Evolutionary conservation across 2,329 filamentous ascomycete species (phyloP).

Genomic region (Paramyrothecium sp.): DNA sequence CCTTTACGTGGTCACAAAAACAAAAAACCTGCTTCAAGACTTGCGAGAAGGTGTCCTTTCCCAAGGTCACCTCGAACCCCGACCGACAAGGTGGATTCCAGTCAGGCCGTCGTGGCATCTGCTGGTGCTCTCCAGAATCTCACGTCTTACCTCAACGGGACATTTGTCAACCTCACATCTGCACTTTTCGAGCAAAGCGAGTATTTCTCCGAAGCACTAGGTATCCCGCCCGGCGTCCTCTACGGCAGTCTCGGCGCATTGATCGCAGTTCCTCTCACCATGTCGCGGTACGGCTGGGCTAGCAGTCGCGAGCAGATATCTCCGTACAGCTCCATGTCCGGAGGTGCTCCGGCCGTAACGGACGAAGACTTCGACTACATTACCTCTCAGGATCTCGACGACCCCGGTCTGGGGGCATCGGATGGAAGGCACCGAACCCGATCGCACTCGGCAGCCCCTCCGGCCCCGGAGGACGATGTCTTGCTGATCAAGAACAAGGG

Average conservation of each 20-base stretch:
- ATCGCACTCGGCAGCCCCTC: constrained; percentile 28
- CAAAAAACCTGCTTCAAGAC: neutral
- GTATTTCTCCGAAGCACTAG: constrained; percentile 50
- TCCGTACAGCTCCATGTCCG: constrained; percentile 47
- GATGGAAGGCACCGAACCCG: constrained; percentile 40
- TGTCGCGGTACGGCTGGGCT: constrained; percentile 55
- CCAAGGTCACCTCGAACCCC: constrained; percentile 30
- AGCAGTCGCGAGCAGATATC: constrained; percentile 45
- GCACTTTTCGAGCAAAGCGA: constrained; percentile 47
- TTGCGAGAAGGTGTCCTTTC: constrained; percentile 30
- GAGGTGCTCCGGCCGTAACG: constrained; percentile 60
- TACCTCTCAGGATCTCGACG: constrained; percentile 69
- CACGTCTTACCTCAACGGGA: constrained; percentile 56
- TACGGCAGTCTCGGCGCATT: constrained; percentile 51
- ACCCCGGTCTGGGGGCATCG: constrained; percentile 32
- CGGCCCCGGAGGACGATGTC: constrained; percentile 62
- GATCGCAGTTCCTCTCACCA: constrained; percentile 48
- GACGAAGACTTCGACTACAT: constrained; percentile 82
- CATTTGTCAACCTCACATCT: constrained; percentile 46
- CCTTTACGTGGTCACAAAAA: neutral
- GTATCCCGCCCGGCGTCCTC: constrained; percentile 45
- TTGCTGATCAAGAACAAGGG: constrained; percentile 68
- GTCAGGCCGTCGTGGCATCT: constrained; percentile 56
- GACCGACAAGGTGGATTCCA: constrained; percentile 61
- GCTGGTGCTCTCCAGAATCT: constrained; percentile 62